Base-by-base conservation (phyloP, 495 filamentous ascomycete species). In the Rostrohypoxylon terebratum region DNA sequence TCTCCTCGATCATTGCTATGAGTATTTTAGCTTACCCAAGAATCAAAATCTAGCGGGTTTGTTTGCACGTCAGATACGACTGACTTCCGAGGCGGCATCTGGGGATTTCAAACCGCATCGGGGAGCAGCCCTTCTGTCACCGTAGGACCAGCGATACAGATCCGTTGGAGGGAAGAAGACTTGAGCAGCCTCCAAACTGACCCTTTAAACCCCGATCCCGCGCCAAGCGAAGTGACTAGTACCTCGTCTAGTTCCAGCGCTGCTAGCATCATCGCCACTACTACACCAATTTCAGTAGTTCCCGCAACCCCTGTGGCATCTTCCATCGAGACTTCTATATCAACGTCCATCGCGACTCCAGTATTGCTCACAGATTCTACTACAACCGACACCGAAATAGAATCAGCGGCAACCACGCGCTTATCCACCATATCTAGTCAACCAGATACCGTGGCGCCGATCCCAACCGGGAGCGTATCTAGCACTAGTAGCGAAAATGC, bases 71-170 rank as follows among this genome's bases (percentile, higher is more conserved):
- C 79, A 2, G 82, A 83, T 21, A 78, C 75, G 0, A 77, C 79
- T 0, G 80, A 83, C 63, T 83, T 78, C 18, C 77, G 82, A 0
- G 81, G 82, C 0, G 80, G 81, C 13, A 75, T 82, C 21, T 83
- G 82, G 80, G 82, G 81, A 0, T 77, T 77, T 20, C 73, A 72
- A 42, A 77, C 73, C 8, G 64, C 70, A 2, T 62, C 75, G 34
- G 64, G 63, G 4, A 45, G 38, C 4, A 77, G 72, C 1, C 66
- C 74, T 0, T 44, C 61, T 13, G 74, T 78, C 1, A 83, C 78
- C n/a, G 76, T 81, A 25, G 79, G 80, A 16, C 81, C 81, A 28
- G 79, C 77, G 20, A 72, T 82, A 16, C 80, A 82, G 57, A 81
- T 81, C 34, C 81, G 81, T 33, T 83, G 81, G 80, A 74, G 68